Evolutionary conservation across 129 eudicot genomes (phyloP).

Genomic region (Arctium minus): DNA sequence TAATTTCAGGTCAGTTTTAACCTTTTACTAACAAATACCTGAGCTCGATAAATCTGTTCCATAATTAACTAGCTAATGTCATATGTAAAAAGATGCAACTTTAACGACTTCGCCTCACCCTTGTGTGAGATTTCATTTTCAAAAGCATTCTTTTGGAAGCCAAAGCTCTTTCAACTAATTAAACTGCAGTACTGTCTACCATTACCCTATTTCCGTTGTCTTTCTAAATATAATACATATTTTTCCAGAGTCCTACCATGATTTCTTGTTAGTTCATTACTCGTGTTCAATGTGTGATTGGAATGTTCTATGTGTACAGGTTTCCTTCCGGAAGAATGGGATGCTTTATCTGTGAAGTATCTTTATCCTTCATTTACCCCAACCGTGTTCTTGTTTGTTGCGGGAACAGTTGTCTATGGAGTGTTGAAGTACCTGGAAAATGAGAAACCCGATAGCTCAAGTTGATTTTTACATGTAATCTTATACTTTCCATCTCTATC

Average conservation of each 20-base stretch:
- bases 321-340: conserved; percentile 86
- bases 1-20: too few species aligned
- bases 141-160: background rate
- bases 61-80: too few species aligned
- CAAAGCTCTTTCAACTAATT: too few species aligned
- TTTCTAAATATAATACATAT: background rate
- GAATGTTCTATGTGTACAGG: conserved; percentile 42
- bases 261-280: background rate
- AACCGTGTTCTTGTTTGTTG: conserved; percentile 80
- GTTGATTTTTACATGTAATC: conserved; percentile 27
- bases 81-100: background rate
- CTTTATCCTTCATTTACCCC: conserved; percentile 91
- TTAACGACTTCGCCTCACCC: background rate
- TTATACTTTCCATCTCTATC: conserved; percentile 7
- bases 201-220: too few species aligned
- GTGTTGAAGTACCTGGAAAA: conserved; percentile 74
- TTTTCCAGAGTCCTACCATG: background rate
- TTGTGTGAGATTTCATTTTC: background rate
- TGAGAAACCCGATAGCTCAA: conserved; percentile 43
- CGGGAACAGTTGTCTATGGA: conserved; percentile 80
- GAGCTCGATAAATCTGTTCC: background rate
- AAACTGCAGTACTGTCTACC: too few species aligned
- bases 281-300: background rate
- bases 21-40: too few species aligned
- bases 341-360: conserved; percentile 72